Conservation (phyloP, 805 yeast genomes). For the Tetrapisispora fleetii region DNA sequence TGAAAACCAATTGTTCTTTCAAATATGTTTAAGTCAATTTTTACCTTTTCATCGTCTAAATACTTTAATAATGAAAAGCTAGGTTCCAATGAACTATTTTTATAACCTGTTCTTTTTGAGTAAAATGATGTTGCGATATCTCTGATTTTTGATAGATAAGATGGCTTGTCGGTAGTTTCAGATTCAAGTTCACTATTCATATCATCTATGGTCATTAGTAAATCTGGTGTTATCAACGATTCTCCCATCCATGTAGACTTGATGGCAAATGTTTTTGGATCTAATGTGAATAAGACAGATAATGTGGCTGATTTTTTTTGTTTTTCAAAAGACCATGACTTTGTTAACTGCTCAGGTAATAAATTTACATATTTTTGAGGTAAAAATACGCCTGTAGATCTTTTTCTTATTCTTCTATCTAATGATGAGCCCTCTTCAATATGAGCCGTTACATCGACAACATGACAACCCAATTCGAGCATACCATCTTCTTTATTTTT, state of each 20-base stretch:
- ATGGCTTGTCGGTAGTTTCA: constrained; percentile 2
- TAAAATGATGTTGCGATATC: constrained; percentile 21
- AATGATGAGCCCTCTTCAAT: constrained; percentile 63
- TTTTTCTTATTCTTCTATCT: constrained; percentile 82
- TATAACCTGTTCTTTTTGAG: constrained; percentile 15
- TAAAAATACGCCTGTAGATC: constrained; percentile 80
- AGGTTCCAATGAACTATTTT: constrained; percentile 17
- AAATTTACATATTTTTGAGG: constrained; percentile 64
- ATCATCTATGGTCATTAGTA: constrained; percentile 11
- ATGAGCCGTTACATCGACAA: constrained; percentile 66
- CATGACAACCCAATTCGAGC: constrained; percentile 78
- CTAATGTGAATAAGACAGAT: constrained; percentile 73
- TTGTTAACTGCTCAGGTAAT: constrained; percentile 56
- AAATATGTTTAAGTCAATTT: constrained; percentile 63
- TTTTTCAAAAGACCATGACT: constrained; percentile 50
- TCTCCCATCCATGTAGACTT: constrained; percentile 72
- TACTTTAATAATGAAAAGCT: constrained; percentile 62
- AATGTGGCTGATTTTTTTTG: constrained; percentile 55
- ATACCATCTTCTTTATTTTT: constrained; percentile 44
- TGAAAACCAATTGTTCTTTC: constrained; percentile 47
- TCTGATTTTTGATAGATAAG: constrained; percentile 11
- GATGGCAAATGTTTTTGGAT: constrained; percentile 59
- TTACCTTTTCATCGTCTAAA: constrained; percentile 75
- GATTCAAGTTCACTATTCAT: constrained; percentile 10
- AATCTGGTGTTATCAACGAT: constrained; percentile 54